Conservation (phyloP, 2,329 filamentous ascomycete genomes). For the Alternaria arborescens region DNA sequence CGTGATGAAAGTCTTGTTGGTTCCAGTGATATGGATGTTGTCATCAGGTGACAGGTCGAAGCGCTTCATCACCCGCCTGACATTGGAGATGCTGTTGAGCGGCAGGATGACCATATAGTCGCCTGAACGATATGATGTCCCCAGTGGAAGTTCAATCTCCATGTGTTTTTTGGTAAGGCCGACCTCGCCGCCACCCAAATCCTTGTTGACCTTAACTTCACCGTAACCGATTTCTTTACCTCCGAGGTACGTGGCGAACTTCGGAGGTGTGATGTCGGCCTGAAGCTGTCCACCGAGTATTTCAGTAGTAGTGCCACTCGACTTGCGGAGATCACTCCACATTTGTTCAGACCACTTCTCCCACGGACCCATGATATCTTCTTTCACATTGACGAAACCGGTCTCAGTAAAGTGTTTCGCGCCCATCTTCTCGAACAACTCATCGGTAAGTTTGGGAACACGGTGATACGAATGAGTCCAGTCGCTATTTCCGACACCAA, state of each 20-base stretch:
- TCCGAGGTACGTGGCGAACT: constrained; percentile 16
- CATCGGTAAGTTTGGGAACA: constrained; percentile 70
- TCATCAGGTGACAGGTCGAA: constrained; percentile 21
- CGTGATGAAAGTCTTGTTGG: constrained; percentile 11
- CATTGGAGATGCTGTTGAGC: constrained; percentile 59
- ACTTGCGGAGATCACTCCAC: constrained; percentile 11
- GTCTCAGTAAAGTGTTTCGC: constrained; percentile 41
- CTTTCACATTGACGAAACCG: constrained; percentile 15
- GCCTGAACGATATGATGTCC: constrained; percentile 69
- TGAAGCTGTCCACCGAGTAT: constrained; percentile 9
- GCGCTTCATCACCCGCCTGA: constrained; percentile 26
- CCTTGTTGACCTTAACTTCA: constrained; percentile 36
- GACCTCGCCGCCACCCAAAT: constrained; percentile 12
- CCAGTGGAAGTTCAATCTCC: constrained; percentile 42
- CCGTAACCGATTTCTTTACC: constrained; percentile 19
- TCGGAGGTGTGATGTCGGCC: constrained; percentile 8
- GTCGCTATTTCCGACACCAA: constrained; percentile 71
- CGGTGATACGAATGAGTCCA: constrained; percentile 70
- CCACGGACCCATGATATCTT: constrained; percentile 14
- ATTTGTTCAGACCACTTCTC: constrained; percentile 14
- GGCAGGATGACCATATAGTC: constrained; percentile 79
- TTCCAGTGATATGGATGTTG: constrained; percentile 17
- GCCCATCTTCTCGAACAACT: constrained; percentile 61
- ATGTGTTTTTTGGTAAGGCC: constrained; percentile 16
- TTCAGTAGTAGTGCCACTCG: constrained; percentile 10